Evolutionary conservation across 176 grass and related monocot species (phyloP), one percentile per base, ranked within the genome.

Genomic region (Oryza punctata): DNA sequence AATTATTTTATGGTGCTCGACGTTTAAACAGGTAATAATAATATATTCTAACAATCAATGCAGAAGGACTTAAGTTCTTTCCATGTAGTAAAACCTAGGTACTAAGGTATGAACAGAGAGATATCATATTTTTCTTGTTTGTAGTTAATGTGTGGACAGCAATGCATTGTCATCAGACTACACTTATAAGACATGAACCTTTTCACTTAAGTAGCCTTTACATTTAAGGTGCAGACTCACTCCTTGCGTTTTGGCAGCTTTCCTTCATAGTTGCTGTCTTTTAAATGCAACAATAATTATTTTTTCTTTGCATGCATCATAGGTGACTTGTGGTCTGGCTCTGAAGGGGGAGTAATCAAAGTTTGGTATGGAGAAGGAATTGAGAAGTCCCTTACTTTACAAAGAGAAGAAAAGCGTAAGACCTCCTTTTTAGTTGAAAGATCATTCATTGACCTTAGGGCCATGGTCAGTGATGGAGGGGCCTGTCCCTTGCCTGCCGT

Each of bases 271-370:
- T 41, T 64, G 73, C 10, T 43, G 3, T 81, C 27, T 77, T 81
- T 57, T 67, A 25, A 83, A 23, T 78, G 66, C 26, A 64, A 67
- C 26, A 18, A 60, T 83, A 29, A 83, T 38, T 38, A 75, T 59
- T 76, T 77, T 72, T 74, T 77, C 50, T 78, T 69, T 75, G 49
- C 41, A 33, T 92, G 44, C 63, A 30, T 86, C 77, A 15, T 81
- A 93, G 94, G 94, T 67, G 94, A 96, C 70, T 87, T 96, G 69
- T 96, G 94, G 94, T 91, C 94, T 50, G 94, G 91, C 67, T 93
- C 94, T 78, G 94, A 96, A 91, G 90, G 88, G 65, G 94, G 94
- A 24, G 73, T 85, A 54, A 87, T 96, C 80, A 96, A 93, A 91
- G 86, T 96, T 59, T 96, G 91, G 88, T 85, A 76, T 89, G 78